phyloP scores from a whole-genome alignment of 441 rosid species.

The Euphorbia schlechtendalii region DNA sequence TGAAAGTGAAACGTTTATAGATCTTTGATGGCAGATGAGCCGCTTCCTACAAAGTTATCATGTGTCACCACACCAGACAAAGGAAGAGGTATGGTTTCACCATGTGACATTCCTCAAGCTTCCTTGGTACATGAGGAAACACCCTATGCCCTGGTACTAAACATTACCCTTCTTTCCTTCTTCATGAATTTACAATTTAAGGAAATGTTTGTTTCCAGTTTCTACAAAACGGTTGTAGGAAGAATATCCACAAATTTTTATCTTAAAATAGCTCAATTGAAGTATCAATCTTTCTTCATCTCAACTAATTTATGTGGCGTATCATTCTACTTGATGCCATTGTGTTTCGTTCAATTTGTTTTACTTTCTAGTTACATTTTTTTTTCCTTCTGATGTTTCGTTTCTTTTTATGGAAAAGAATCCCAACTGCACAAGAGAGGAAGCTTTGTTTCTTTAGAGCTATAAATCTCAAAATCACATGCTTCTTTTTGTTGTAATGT shows the following conservation, averaged over 20 bases:
- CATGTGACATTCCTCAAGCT: constrained; percentile 56
- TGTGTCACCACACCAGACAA: constrained; percentile 48
- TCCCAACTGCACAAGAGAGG: too few relatives aligned
- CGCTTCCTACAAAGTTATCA: constrained; percentile 32
- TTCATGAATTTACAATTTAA: constrained; percentile 1
- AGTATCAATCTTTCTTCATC: too few relatives aligned
- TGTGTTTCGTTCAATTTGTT: background rate
- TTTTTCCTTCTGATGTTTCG: too few relatives aligned
- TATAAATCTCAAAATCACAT: too few relatives aligned
- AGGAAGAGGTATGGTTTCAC: constrained; percentile 77
- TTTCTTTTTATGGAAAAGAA: too few relatives aligned
- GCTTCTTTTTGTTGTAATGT: too few relatives aligned
- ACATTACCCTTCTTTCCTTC: background rate
- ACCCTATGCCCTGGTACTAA: constrained; percentile 67
- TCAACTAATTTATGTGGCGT: background rate
- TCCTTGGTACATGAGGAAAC: constrained; percentile 67
- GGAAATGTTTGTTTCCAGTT: background rate
- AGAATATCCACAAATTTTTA: background rate
- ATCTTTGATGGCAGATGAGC: constrained; percentile 37
- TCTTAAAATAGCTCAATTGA: background rate
- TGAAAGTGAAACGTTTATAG: background rate
- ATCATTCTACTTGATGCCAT: background rate
- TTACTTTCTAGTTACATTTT: background rate
- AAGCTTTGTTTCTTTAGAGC: too few relatives aligned
- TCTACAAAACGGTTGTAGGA: background rate